Evolutionary conservation across 2,329 filamentous ascomycete species (phyloP).

Genomic region (Madurella fahalii): DNA sequence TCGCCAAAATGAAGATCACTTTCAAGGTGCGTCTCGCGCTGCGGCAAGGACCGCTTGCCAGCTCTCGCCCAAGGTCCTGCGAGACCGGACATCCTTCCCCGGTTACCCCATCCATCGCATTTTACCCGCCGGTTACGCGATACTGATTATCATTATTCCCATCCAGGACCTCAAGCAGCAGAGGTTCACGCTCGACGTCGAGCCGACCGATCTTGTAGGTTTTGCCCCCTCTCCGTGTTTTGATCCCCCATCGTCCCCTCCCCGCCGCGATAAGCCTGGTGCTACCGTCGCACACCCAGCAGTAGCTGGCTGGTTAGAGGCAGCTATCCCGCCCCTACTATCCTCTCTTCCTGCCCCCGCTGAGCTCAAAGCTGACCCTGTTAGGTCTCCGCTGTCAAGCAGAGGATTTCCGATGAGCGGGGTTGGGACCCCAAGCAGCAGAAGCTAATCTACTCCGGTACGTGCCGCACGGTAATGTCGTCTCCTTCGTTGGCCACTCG

Average conservation of each 20-base stretch:
- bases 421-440: conserved; percentile 87
- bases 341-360: not conserved
- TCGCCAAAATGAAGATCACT: conserved; percentile 63
- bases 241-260: conserved; percentile 4
- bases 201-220: conserved; percentile 85
- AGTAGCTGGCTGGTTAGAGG: not conserved
- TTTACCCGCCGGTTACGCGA: not conserved
- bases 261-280: conserved; percentile 22
- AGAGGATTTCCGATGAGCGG: conserved; percentile 87
- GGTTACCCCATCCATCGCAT: not conserved
- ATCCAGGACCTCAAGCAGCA: conserved; percentile 93
- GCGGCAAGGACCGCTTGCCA: not conserved
- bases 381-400: conserved; percentile 81
- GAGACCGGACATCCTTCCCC: not conserved
- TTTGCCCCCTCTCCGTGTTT: conserved; percentile 31
- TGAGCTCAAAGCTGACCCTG: conserved; percentile 12
- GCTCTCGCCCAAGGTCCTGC: not conserved
- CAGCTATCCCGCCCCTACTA: not conserved
- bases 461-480: conserved; percentile 25
- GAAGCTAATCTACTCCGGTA: conserved; percentile 98
- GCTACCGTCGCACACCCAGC: conserved; percentile 5
- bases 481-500: not conserved
- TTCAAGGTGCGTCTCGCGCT: conserved; percentile 48
- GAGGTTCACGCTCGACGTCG: conserved; percentile 94
- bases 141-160: conserved; percentile 21